A percentile compares a stretch with the other conserved stretches of the same genome.
Conservation (phyloP, 2,329 filamentous ascomycete genomes). For the Monosporascus sp. region DNA sequence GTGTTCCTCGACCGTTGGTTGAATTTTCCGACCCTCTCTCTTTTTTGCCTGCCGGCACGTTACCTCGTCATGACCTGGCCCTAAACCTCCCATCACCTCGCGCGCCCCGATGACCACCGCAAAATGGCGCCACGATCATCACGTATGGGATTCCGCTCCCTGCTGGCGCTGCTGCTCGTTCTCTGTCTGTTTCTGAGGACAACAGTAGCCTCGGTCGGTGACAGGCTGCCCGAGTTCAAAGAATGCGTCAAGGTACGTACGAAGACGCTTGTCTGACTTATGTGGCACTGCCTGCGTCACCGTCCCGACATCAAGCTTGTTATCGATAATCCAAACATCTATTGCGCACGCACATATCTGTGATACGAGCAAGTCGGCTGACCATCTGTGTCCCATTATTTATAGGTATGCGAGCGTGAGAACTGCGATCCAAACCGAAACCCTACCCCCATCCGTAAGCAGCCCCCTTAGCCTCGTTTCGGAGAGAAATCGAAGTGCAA, state of each 20-base stretch:
- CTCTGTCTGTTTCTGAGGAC: conserved; percentile 33
- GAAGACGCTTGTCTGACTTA: not conserved
- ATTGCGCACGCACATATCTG: too few relatives aligned
- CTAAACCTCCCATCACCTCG: not conserved
- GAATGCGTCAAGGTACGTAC: conserved; percentile 72
- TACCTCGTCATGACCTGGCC: not conserved
- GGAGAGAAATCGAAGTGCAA: not conserved
- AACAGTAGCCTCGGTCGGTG: conserved; percentile 71
- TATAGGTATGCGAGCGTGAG: conserved; percentile 69
- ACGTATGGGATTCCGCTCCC: conserved; percentile 5
- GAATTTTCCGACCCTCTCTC: too few relatives aligned
- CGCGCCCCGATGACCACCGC: conserved; percentile 7
- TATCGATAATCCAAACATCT: not conserved
- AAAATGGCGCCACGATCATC: conserved; percentile 16
- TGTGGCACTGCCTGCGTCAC: not conserved
- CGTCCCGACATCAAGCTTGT: not conserved
- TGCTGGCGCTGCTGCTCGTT: conserved; percentile 25
- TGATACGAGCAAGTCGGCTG: not conserved
- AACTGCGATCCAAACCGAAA: conserved; percentile 66
- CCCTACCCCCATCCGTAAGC: conserved; percentile 64
- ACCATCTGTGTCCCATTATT: not conserved
- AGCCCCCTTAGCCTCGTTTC: conserved; percentile 7
- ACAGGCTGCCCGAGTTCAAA: conserved; percentile 79
- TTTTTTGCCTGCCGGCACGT: too few relatives aligned
- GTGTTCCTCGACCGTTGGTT: too few relatives aligned